Evolutionary conservation across 2,329 filamentous ascomycete genomes (phyloP).

Genomic region (Blumeria hordei): DNA sequence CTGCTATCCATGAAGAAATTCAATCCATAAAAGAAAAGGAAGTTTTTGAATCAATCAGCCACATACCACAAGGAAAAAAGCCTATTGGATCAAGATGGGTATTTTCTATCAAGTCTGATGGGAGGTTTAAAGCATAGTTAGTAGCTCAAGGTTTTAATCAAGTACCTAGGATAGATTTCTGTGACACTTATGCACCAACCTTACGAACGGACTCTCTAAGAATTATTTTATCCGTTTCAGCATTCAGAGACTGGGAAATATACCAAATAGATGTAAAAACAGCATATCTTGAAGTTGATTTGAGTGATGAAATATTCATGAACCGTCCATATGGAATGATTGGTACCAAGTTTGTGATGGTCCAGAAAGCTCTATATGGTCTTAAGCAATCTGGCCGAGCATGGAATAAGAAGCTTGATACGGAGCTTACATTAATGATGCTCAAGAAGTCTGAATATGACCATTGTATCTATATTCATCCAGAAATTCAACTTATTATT

Average conservation of each 20-base stretch:
- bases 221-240: background rate
- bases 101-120: background rate
- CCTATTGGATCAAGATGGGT: no score
- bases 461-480: background rate
- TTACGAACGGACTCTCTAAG: background rate
- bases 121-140: background rate
- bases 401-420: no score
- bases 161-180: background rate
- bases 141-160: background rate
- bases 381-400: background rate
- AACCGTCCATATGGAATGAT: background rate
- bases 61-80: no score
- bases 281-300: background rate
- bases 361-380: background rate
- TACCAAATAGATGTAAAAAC: background rate
- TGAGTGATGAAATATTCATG: background rate
- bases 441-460: background rate
- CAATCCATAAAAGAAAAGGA: background rate
- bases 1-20: background rate
- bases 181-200: background rate
- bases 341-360: background rate
- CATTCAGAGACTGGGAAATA: background rate
- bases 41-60: background rate
- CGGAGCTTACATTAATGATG: background rate
- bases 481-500: background rate